A percentile compares a stretch with the other conserved stretches of the same genome.
phyloP scores from a whole-genome alignment of 2,329 filamentous ascomycete species.

The Pezicula carpinea region DNA sequence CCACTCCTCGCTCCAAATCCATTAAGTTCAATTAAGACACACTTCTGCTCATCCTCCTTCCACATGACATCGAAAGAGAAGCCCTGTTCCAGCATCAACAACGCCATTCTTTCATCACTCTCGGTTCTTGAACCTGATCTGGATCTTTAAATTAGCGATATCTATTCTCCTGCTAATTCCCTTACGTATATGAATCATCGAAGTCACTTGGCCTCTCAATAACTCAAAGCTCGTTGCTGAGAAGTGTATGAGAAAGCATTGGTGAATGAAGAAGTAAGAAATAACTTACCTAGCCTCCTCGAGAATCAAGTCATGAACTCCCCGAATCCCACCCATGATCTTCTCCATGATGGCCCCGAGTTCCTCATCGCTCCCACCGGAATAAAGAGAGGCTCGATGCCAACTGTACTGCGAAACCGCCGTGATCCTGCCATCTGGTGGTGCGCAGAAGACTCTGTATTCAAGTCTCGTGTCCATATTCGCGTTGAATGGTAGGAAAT shows the following conservation, averaged over 20 bases:
- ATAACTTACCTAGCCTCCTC: constrained; percentile 14
- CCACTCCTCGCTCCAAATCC: constrained; percentile 38
- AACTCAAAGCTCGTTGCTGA: no score
- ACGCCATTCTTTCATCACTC: no score
- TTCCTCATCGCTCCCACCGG: constrained; percentile 1
- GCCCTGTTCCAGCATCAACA: constrained; percentile 28
- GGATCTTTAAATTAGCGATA: no score
- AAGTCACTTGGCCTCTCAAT: no score
- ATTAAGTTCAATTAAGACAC: constrained; percentile 39
- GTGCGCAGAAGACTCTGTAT: constrained; percentile 40
- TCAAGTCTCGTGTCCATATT: constrained; percentile 34
- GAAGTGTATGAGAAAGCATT: no score
- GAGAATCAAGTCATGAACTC: constrained; percentile 26
- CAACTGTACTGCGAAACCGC: constrained; percentile 39
- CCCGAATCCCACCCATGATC: constrained; percentile 17
- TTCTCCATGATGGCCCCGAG: constrained; percentile 11
- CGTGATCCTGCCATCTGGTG: constrained; percentile 27
- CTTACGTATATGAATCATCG: no score
- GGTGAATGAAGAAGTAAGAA: constrained; percentile 21
- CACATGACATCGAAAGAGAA: constrained; percentile 40
- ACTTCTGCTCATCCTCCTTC: constrained; percentile 21
- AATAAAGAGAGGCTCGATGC: constrained; percentile 31
- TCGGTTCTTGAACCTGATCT: no score
- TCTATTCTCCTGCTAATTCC: no score
- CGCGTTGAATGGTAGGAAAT: constrained; percentile 37